Evolutionary conservation across 2,329 filamentous ascomycete genomes (phyloP), one percentile per base, ranked within the genome.

Genomic region (Claviceps monticola): DNA sequence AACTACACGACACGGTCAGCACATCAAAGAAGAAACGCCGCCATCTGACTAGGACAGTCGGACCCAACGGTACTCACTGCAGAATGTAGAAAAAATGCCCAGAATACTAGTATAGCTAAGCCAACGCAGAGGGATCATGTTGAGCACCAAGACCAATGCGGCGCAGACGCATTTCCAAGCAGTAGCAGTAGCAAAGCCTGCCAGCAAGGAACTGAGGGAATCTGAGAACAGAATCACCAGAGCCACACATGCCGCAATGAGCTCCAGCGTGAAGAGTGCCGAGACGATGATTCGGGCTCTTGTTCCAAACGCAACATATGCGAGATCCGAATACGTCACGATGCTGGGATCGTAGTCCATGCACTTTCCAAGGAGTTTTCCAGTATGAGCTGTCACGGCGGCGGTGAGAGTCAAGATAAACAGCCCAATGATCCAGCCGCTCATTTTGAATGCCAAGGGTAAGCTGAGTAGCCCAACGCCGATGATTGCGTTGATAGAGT

Each of bases 251-350:
- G 89, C 87, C 7, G 86, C 90, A 36, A 95, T 68, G 26, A 97
- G 75, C 66, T 97, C 91, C 44, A 97, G 65, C 11, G 83, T 89
- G 69, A 97, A 97, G 16, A 97, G 74, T 1, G 94, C 72, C 55
- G 88, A 94, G 7, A 88, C 91, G 34, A 85, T 78, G 37, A 95
- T 73, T 38, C 91, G 83, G 38, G 89, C 91, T 53, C 79, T 83
- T 16, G 82, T 79, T 8, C 91, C 91, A 65, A 94, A 96, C 19
- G 88, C 90, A 58, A 95, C 84, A 62, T 85, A 96, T 2, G 91
- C 93, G 47, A 97, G 73, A 63, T 97, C 91, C 37, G 90, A 93
- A 66, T 96, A 97, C 2, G 91, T 96, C 60, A 96, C 89, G 56
- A 96, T 79, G 49, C 80, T 86, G 54, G 78, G 79, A 68, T 96